phyloP scores from a whole-genome alignment of 2,329 filamentous ascomycete species.

The Bipolaris cookei region DNA sequence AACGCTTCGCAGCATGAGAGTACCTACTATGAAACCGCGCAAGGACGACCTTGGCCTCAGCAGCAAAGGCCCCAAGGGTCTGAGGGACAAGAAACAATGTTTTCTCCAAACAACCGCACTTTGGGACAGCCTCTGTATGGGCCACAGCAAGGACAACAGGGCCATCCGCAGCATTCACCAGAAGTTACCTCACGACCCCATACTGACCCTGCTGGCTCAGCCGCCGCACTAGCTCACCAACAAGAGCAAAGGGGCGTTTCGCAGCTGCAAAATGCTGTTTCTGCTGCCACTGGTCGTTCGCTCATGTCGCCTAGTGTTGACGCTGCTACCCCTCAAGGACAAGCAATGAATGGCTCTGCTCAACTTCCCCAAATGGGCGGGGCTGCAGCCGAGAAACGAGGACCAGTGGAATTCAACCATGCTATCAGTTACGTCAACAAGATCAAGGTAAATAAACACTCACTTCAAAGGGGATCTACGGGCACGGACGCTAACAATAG shows the following conservation, averaged over 20 bases:
- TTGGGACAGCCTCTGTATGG: slow-evolving; percentile 50
- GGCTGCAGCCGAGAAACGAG: slow-evolving; percentile 74
- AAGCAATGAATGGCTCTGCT: slow-evolving; percentile 66
- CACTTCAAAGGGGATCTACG: slow-evolving; percentile 45
- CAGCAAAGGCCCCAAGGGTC: slow-evolving; percentile 38
- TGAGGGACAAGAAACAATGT: slow-evolving; percentile 48
- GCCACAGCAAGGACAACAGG: slow-evolving; percentile 43
- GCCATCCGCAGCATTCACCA: slow-evolving; percentile 46
- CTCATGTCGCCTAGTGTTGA: slow-evolving; percentile 59
- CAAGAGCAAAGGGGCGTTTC: slow-evolving; percentile 71
- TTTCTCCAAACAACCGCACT: slow-evolving; percentile 54
- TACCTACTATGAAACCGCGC: slow-evolving; percentile 45
- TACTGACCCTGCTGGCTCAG: slow-evolving; percentile 47
- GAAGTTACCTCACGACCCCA: slow-evolving; percentile 47
- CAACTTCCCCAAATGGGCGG: slow-evolving; percentile 63
- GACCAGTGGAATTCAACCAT: slow-evolving; percentile 98
- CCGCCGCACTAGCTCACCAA: slow-evolving; percentile 60
- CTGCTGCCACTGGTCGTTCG: slow-evolving; percentile 61
- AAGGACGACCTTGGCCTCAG: slow-evolving; percentile 51
- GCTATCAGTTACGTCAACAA: slow-evolving; percentile 99
- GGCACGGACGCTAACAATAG: slow-evolving; percentile 16
- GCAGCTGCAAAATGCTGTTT: slow-evolving; percentile 69
- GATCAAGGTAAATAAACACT: slow-evolving; percentile 75
- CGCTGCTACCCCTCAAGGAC: slow-evolving; percentile 58
- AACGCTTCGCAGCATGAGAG: slow-evolving; percentile 52